Base-by-base conservation (phyloP, 768 basidiomycete species). In the Boletus insuetus region DNA sequence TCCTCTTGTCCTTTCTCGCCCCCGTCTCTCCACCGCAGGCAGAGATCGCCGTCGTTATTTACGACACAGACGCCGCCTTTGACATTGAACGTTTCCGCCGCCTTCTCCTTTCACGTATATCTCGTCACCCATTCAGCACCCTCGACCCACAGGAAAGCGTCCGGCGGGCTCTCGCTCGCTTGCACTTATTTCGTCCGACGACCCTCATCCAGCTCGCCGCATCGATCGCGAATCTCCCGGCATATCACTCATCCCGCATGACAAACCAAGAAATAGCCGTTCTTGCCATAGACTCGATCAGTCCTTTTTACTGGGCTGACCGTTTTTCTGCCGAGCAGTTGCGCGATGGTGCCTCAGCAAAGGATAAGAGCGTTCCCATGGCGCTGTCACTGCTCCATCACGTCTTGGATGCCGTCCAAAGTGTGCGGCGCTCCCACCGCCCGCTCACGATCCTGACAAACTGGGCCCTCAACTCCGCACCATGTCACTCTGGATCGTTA, bases 221-320 rank as follows among this genome's bases (percentile, higher is more conserved):
- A 6, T 85, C 87, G 13, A 74, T 94, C 56, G 67, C 75, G 20
- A 69, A 81, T 59, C 75, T 94, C 17, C 77, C 83, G 14, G 65
- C 68, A 4, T 85, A 84, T 62, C 82, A 86, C 60, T 64, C 71
- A 4, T 64, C 67, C 17, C 70, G 75, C 49, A 76, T 85, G 55
- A 75, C 79, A 32, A 69, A 80, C 41, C 69, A 74, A 32, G 84
- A 84, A 56, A 77, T 93, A 12, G 85, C 83, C 7, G 61, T 91
- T 51, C 69, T 94, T 37, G 82, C 82, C 11, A 74, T 94, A 44
- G 91, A 94, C 70, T 91, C 90, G 14, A 69, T 91, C 54, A 86
- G 85, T 66, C 68, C 88, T 0, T 90, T 86, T 64, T 82, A 89
- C 69, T 94, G 92, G 91, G 58, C 78, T 3, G 91, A 94, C 66